These are phyloP conservation scores for Diaporthe helianthi DNA, from an alignment of 2,329 filamentous ascomycete species.

Conservation along the genomic window DNA sequence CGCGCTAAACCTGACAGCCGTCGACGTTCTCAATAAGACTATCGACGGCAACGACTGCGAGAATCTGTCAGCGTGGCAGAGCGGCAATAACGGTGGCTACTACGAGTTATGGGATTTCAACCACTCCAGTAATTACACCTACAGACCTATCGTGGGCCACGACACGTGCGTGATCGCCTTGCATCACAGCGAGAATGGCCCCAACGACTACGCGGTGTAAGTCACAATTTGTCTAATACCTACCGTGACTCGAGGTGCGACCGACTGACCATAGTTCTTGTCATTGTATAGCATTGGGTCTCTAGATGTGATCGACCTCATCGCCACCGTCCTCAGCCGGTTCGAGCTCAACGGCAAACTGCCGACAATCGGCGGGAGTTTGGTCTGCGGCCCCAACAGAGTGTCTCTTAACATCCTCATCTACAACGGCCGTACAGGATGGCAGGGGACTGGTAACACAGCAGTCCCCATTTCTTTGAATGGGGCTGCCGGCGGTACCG, in stretches of 20 bases:
- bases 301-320: constrained; percentile 21
- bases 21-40: background rate
- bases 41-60: constrained; percentile 12
- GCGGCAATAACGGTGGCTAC: constrained; percentile 27
- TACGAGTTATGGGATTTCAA: constrained; percentile 32
- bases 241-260: background rate
- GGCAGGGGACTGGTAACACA: background rate
- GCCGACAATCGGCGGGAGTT: background rate
- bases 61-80: constrained; percentile 3
- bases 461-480: background rate
- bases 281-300: constrained; percentile 9
- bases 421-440: constrained; percentile 28
- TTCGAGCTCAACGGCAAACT: background rate
- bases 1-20: background rate
- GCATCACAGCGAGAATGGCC: background rate
- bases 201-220: constrained; percentile 27
- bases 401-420: constrained; percentile 9
- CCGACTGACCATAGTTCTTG: background rate
- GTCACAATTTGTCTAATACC: background rate
- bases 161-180: constrained; percentile 29
- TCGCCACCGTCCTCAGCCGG: background rate
- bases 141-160: constrained; percentile 22
- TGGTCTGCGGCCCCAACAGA: constrained; percentile 13
- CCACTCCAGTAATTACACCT: background rate
- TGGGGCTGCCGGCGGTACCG: background rate